Base-by-base conservation (phyloP, 2,329 filamentous ascomycete species). In the Lasiodiplodia citricola region DNA sequence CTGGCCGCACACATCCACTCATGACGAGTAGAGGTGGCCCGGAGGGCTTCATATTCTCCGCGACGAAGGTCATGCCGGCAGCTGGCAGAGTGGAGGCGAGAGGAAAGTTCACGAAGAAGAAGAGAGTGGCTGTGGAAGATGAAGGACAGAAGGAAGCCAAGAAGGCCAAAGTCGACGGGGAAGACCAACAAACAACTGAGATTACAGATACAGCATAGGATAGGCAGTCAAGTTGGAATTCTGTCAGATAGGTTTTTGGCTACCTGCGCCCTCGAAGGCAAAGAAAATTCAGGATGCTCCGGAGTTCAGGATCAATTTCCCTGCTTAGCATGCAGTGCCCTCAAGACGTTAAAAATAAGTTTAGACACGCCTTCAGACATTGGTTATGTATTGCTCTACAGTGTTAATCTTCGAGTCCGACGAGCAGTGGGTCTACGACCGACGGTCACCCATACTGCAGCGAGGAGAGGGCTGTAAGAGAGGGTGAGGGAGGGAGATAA, bases 21-120 rank as follows among this genome's bases (percentile, higher is more conserved):
- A 99, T 99, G 96, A 97, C 92, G 70, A 90, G 90, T 47, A 87
- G 88, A 51, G 96, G 96, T 23, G 95, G 95, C 0, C 89, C 93
- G 0, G 95, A 98, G 76, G 96, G 96, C 0, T 99, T 93, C 78
- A 78, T 99, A 3, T 94, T 98, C 73, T 95, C 93, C 35, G 95
- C 87, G 0, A 92, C 91, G 77, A 88, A 90, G 73, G 93, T 96
- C 0, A 82, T 95, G 56, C 96, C 96, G 0, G 89, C 92, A 0
- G 88, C 92, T 74, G 93, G 92, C 2, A 89, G 87, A 73, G 91
- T 97, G 4, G 91, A 93, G 75, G 95, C 95, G 1, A 88, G 93
- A 70, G 96, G 96, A 0, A 91, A 91, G 75, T 89, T 88, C 66
- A 75, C 81, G 66, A 92, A 92, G 80, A 88, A 87, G 80, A 89